phyloP scores from a whole-genome alignment of 371 early-diverging fungal genomes.

The Saksenaea vasiformis region DNA sequence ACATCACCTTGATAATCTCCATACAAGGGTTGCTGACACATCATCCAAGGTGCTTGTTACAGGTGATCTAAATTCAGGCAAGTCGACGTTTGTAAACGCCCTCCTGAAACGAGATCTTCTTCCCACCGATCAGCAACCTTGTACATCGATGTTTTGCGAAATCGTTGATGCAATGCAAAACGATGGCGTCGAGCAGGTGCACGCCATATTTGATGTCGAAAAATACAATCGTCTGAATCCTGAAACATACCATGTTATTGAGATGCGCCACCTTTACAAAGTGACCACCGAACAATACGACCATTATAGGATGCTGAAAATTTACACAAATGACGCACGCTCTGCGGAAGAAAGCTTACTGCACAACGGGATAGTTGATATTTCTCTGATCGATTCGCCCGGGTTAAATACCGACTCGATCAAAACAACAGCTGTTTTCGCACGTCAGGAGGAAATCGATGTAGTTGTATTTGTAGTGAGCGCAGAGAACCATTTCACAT shows the following conservation, averaged over 20 bases:
- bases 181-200: slow-evolving; percentile 87
- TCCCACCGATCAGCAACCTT: slow-evolving; percentile 96
- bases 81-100: slow-evolving; percentile 96
- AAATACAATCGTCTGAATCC: slow-evolving; percentile 72
- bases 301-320: slow-evolving; percentile 82
- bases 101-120: slow-evolving; percentile 85
- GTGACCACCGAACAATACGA: slow-evolving; percentile 63
- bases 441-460: slow-evolving; percentile 97
- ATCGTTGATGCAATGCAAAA: slow-evolving; percentile 87
- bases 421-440: slow-evolving; percentile 94
- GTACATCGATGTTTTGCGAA: slow-evolving; percentile 93
- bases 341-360: slow-evolving; percentile 71
- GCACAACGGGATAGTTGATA: slow-evolving; percentile 92
- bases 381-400: slow-evolving; percentile 96
- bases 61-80: slow-evolving; percentile 97
- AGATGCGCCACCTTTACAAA: slow-evolving; percentile 60
- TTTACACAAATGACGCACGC: slow-evolving; percentile 78
- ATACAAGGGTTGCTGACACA: slow-evolving; percentile 84
- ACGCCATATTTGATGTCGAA: slow-evolving; percentile 73
- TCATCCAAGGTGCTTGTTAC: slow-evolving; percentile 94
- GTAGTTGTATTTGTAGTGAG: slow-evolving; percentile 98
- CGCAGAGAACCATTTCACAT: slow-evolving; percentile 98
- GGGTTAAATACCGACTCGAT: slow-evolving; percentile 96
- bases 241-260: slow-evolving; percentile 72
- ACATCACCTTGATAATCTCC: slow-evolving; percentile 80